Base-by-base conservation (phyloP, 768 basidiomycete species). In the Boletellus sp. region DNA sequence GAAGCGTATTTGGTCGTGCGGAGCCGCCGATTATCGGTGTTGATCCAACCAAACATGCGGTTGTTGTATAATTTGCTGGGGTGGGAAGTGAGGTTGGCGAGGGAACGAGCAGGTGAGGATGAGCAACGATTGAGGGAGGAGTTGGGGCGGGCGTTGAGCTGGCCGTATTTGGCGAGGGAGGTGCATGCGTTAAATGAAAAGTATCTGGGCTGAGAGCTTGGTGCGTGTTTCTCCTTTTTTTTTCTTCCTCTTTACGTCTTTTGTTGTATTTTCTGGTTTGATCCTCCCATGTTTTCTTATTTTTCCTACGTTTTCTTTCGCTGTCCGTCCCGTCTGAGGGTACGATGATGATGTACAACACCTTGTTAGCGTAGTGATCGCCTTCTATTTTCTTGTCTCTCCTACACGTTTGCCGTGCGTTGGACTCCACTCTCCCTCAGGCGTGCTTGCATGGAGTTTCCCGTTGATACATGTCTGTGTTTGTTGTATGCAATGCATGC, bases 1-100 rank as follows among this genome's bases (percentile, higher is more conserved):
- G 91, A 94, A 61, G 92, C 95, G 9, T 98, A 98, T 71, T 77
- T 96, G 57, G 81, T 96, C 54, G 93, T 94, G 33, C 84, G 95
- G 48, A 92, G 90, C 48, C 79, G 94, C 37, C 76, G 95, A 32
- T 75, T 98, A 46, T 94, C 83, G 28, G 92, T 94, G 53, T 76
- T 94, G 57, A 93, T 92, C 54, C 92, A 98, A 72, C 95, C 95
- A 17, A 97, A 96, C 57, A 87, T 97, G 81, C 81, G 92, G n/a
- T 72, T 98, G 65, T 70, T 97, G 69, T 96, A 94, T 69, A 94
- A 97, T 64, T 76, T 97, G 22, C 84, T 91, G 62, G 94, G 90
- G 10, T 97, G 92, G 92, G 95, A 97, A 69, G 84, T 91, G 58
- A 83, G 85, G 66, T 78, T 96, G n/a, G 91, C 91, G n/a, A 78